Conservation (phyloP, 257 asterid genomes). For the Solanum corneliomulleri region DNA sequence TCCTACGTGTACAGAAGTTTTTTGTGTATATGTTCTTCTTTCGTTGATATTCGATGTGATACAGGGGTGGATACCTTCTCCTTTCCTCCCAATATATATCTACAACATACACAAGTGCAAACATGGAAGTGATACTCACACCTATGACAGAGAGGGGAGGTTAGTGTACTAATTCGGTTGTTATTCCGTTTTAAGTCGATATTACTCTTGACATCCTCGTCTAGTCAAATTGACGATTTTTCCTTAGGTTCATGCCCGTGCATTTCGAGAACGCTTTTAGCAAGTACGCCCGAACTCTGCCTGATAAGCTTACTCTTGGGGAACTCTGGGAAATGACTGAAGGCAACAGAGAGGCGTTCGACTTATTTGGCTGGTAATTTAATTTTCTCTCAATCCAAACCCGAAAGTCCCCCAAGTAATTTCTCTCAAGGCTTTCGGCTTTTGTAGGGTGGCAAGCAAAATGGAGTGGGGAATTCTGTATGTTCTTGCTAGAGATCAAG, state of each 20-base stretch:
- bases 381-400: background rate
- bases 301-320: constrained; percentile 59
- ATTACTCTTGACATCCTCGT: too few species aligned
- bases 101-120: constrained; percentile 61
- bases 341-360: constrained; percentile 51
- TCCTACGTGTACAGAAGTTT: background rate
- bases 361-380: constrained; percentile 21
- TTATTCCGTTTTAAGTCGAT: too few species aligned
- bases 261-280: constrained; percentile 73
- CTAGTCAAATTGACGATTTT: background rate
- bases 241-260: constrained; percentile 44
- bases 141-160: constrained; percentile 85
- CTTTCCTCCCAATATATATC: constrained; percentile 60
- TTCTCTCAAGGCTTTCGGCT: background rate
- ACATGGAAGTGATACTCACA: constrained; percentile 75
- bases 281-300: constrained; percentile 44
- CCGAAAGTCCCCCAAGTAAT: background rate
- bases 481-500: constrained; percentile 57
- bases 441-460: constrained; percentile 30
- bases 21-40: background rate
- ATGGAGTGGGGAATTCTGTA: constrained; percentile 59
- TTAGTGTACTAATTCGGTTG: background rate
- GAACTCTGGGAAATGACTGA: constrained; percentile 79
- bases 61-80: constrained; percentile 81
- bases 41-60: background rate